Percentiles rank a stretch among this genome's conserved stretches.
phyloP scores from a whole-genome alignment of 129 eudicot genomes.

The Dittrichia graveolens region DNA sequence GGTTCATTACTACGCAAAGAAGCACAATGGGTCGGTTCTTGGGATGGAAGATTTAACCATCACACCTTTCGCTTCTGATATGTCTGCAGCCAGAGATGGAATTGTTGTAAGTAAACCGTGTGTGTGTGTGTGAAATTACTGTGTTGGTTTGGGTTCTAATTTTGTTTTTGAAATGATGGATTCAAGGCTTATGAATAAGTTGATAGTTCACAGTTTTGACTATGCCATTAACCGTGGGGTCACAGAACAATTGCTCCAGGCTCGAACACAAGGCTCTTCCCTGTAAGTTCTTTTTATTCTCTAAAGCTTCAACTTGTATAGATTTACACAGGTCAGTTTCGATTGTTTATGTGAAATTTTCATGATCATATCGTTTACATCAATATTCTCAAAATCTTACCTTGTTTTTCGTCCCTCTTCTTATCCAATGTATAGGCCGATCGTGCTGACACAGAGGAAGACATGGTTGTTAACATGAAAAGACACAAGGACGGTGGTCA shows the following conservation, averaged over 20 bases:
- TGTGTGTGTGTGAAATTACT: not conserved
- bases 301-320: no score
- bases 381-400: not conserved
- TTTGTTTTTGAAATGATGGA: conserved; percentile 13
- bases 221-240: conserved; percentile 88
- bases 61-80: conserved; percentile 76
- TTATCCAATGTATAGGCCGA: conserved; percentile 18
- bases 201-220: conserved; percentile 61
- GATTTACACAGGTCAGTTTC: no score
- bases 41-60: conserved; percentile 90
- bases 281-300: conserved; percentile 47
- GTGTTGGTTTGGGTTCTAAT: conserved; percentile 20
- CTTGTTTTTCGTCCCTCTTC: no score
- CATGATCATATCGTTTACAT: not conserved
- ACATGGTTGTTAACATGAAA: conserved; percentile 16
- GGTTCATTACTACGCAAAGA: conserved; percentile 86
- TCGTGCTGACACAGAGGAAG: conserved; percentile 27
- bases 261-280: conserved; percentile 54
- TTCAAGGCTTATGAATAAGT: conserved; percentile 72
- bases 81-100: conserved; percentile 96
- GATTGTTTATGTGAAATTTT: no score
- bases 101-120: conserved; percentile 75
- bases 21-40: conserved; percentile 68
- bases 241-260: conserved; percentile 73
- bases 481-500: conserved; percentile 27